Percentiles rank a stretch among this genome's conserved stretches.
phyloP scores from a whole-genome alignment of 257 asterid species.

The Buddleja alternifolia region DNA sequence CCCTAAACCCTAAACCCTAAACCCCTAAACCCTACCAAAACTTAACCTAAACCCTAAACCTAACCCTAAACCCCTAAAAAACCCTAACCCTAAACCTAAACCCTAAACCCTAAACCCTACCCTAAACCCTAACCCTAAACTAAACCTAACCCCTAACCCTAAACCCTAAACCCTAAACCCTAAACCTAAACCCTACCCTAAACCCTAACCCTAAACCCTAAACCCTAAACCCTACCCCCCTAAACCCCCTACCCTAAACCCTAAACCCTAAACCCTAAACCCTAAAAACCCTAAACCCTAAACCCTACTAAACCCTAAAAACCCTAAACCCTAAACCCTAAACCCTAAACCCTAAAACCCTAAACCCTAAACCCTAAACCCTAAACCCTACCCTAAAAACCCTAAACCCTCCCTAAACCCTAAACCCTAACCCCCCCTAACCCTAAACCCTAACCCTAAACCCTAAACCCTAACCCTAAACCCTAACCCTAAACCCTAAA shows the following conservation, averaged over 20 bases:
- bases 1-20: slow-evolving; percentile 6
- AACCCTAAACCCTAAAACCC: slow-evolving; percentile 19
- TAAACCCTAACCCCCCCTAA: slow-evolving; percentile 9
- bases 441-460: slow-evolving; percentile 27
- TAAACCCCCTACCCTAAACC: slow-evolving; percentile 7
- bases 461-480: no score
- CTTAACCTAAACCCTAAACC: slow-evolving; percentile 20
- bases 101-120: no score
- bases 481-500: slow-evolving; percentile 8
- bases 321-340: slow-evolving; percentile 18
- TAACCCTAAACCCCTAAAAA: no score
- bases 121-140: no score
- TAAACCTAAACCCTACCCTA: background rate
- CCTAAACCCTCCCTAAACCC: slow-evolving; percentile 1
- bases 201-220: slow-evolving; percentile 4
- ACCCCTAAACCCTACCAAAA: slow-evolving; percentile 13
- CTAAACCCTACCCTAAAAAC: slow-evolving; percentile 24
- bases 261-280: no score
- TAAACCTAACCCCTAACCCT: no score
- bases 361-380: slow-evolving; percentile 26
- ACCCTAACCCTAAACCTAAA: no score
- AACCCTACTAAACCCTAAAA: slow-evolving; percentile 22
- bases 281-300: no score
- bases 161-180: slow-evolving; percentile 11
- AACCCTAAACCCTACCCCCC: slow-evolving; percentile 18